Base-by-base conservation (phyloP, 495 filamentous ascomycete species). In the Penicillium herquei region DNA sequence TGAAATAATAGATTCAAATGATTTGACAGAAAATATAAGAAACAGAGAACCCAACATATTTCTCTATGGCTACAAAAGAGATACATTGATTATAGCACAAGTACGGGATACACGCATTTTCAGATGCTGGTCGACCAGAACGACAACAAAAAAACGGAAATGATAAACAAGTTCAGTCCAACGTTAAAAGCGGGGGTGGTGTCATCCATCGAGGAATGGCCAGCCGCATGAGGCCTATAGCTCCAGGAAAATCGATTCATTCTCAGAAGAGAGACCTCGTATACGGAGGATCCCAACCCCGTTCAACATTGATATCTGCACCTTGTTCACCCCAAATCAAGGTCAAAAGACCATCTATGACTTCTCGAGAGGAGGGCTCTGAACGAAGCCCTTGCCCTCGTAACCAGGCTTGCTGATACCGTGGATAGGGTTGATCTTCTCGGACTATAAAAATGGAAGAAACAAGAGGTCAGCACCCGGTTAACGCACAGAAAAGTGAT, bases 401-500 rank as follows among this genome's bases (percentile, higher is more conserved):
- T 96, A 96, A 55, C 84, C 85, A 70, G 89, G 84, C 65, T 85
- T 85, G 60, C 88, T 84, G 73, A 94, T 68, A 77, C 92, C 92
- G 59, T 90, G 91, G 73, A 83, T 85, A 44, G 94, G 91, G 75
- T 98, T 92, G 62, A 88, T 85, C 57, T 86, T 88, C 84, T 96
- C 89, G 63, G 68, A 73, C 91, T 96, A 67, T 74, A 52, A 47
- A 48, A 51, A 51, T 49, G 42, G 50, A 54, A 53, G 41, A 52
- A 47, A 42, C 7, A 14, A 54, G 43, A 33, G 39, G 58, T 67
- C 33, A 67, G 62, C 58, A 57, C 21, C 30, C 31, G 55, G 5
- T 48, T 43, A 37, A n/a, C 18, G 7, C 5, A 40, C 30, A 31
- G 11, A n/a, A 32, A 26, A 9, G 7, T 17, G 35, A 35, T 33